phyloP scores from a whole-genome alignment of 345 rosid genomes.

The Eucalyptus melliodora region DNA sequence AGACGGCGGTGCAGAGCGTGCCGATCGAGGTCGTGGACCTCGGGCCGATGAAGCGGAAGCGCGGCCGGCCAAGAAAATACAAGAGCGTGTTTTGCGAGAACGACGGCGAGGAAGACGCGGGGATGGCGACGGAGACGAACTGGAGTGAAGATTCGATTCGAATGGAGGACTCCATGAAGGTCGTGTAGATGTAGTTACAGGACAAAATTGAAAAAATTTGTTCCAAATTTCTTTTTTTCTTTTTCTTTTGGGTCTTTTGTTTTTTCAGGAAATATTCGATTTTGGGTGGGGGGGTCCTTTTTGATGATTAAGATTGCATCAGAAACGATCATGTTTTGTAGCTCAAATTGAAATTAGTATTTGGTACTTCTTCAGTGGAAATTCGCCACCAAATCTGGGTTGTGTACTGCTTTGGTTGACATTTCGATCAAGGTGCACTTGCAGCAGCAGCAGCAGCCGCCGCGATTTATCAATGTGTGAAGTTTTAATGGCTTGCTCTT shows the following conservation, averaged over 20 bases:
- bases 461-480: neutral
- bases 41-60: constrained; percentile 31
- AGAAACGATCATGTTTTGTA: neutral
- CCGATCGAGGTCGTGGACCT: neutral
- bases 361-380: neutral
- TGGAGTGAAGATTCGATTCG: neutral
- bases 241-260: neutral
- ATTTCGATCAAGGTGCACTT: neutral
- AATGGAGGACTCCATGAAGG: neutral
- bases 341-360: neutral
- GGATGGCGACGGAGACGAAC: neutral
- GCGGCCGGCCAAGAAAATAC: constrained; percentile 45
- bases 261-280: neutral
- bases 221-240: neutral
- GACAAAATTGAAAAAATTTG: neutral
- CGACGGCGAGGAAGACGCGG: constrained; percentile 3
- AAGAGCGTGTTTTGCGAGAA: neutral
- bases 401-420: neutral
- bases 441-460: neutral
- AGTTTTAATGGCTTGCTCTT: neutral
- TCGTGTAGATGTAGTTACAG: neutral
- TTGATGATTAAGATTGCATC: neutral
- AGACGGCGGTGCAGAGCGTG: neutral
- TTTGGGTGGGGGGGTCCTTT: neutral
- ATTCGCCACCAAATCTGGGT: neutral